Conservation (phyloP, 495 filamentous ascomycete genomes). For the Annulohypoxylon bovei region DNA sequence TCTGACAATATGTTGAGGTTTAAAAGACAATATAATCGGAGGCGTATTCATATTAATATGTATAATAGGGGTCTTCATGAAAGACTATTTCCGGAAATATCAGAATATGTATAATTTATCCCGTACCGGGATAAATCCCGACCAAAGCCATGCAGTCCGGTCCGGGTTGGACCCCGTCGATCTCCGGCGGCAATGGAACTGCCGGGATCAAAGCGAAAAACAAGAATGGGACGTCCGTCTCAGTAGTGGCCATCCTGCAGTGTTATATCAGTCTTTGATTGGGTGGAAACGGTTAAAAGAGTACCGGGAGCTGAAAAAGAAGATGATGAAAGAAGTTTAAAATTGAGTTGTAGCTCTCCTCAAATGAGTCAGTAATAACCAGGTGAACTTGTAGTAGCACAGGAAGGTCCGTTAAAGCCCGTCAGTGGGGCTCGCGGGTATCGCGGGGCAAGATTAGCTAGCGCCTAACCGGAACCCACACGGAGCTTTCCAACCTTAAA, state of each 20-base stretch:
- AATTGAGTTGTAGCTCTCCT: neutral
- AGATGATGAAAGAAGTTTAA: neutral
- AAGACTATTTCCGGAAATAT: too few species aligned
- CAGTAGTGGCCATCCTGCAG: neutral
- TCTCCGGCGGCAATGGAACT: constrained; percentile 37
- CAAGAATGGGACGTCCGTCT: neutral
- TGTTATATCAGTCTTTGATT: neutral
- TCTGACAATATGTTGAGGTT: too few species aligned
- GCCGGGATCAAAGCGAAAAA: constrained; percentile 12
- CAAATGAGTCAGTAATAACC: neutral
- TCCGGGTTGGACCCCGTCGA: constrained; percentile 26
- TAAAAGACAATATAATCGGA: too few species aligned
- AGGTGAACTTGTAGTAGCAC: constrained; percentile 15
- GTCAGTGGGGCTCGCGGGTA: constrained; percentile 13
- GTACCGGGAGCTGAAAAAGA: neutral
- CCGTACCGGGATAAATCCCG: neutral
- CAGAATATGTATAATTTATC: too few species aligned
- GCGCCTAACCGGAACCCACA: neutral
- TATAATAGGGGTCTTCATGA: too few species aligned
- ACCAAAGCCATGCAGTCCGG: neutral
- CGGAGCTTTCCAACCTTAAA: constrained; percentile 7
- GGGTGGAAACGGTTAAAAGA: neutral
- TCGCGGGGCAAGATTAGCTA: neutral
- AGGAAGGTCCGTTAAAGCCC: constrained; percentile 18
- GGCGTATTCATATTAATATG: too few species aligned